These are phyloP conservation scores for Triticum monococcum DNA, from an alignment of 176 grass and related monocot genomes.

Conservation along the genomic window DNA sequence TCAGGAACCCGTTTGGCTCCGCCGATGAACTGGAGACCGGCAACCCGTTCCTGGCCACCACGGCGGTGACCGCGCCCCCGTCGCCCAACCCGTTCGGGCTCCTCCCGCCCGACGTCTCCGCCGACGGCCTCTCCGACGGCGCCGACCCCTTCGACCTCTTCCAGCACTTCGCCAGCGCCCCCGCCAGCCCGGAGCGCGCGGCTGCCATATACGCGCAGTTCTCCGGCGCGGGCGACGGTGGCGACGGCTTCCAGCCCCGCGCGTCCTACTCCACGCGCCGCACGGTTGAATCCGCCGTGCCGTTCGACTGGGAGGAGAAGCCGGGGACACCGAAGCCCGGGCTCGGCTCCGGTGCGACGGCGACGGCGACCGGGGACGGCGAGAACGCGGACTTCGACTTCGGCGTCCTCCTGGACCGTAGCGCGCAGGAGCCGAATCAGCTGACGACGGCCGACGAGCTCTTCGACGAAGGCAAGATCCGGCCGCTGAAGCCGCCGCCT, in stretches of 20 bases:
- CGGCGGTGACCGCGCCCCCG: constrained; percentile 34
- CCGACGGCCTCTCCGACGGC: constrained; percentile 24
- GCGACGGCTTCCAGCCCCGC: constrained; percentile 26
- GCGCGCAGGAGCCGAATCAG: constrained; percentile 6
- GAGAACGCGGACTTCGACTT: constrained; percentile 72
- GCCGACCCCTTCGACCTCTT: constrained; percentile 56
- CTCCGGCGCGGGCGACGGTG: neutral
- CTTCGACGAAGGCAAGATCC: constrained; percentile 71
- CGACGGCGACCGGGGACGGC: neutral
- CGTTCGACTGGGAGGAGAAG: constrained; percentile 84
- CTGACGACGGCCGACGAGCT: constrained; percentile 73
- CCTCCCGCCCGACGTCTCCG: neutral
- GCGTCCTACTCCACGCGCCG: constrained; percentile 45
- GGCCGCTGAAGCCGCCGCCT: constrained; percentile 68
- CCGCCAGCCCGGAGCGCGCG: constrained; percentile 65
- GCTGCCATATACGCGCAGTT: constrained; percentile 59
- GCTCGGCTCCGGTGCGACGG: neutral
- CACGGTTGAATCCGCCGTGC: constrained; percentile 44
- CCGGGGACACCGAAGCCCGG: constrained; percentile 68
- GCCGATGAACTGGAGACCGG: neutral
- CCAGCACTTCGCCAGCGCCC: constrained; percentile 75
- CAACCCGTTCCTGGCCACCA: constrained; percentile 39
- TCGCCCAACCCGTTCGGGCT: constrained; percentile 53
- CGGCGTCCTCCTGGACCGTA: constrained; percentile 50
- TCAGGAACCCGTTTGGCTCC: constrained; percentile 49